Base-by-base conservation (phyloP, 257 asterid genomes). In the Przewalskia tangutica region DNA sequence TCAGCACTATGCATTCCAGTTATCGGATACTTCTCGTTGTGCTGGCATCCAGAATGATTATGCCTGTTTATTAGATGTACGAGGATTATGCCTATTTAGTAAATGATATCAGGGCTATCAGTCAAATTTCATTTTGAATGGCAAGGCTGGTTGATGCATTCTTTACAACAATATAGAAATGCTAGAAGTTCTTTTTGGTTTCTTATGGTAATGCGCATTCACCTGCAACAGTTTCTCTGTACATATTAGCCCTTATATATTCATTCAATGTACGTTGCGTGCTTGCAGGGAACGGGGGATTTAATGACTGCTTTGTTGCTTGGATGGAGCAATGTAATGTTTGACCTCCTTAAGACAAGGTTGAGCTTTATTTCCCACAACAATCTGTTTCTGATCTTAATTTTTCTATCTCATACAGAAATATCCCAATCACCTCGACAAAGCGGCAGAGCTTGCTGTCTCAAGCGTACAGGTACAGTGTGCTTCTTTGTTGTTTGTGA, bases 281-380 rank as follows among this genome's bases (percentile, higher is more conserved):
- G 53, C 85, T 85, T 88, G 86, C 94, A 96, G 99, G 99, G 99
- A 86, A 95, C 98, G 3, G 98, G 98, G 85, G 98, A 95, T 89
- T 91, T 95, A 44, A 93, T 75, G 89, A 93, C 98, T 77, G 97
- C 98, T 10, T 91, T 95, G 82, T 87, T 95, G 86, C 98, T 95
- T 81, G 98, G 98, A 85, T 95, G 98, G 98, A 93, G 98, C 93
- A 96, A 94, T 91, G 99, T 96, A 93, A 87, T 77, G 76, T 82
- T 84, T 50, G 8, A 44, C 13, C 63, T 73, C 63, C 84, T 62
- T 80, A 78, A 79, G 80, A 70, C 1, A 34, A 77, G 56, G 68
- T 62, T 71, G 53, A 77, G 60, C 77, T 80, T 32, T 75, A 82
- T 44, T 51, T 12, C 81, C 27, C 73, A 66, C 38, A 40, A 79